A percentile compares a stretch with the other conserved stretches of the same genome.
Evolutionary conservation across 2,329 filamentous ascomycete genomes (phyloP).

Genomic region (Curvularia verruculosa): DNA sequence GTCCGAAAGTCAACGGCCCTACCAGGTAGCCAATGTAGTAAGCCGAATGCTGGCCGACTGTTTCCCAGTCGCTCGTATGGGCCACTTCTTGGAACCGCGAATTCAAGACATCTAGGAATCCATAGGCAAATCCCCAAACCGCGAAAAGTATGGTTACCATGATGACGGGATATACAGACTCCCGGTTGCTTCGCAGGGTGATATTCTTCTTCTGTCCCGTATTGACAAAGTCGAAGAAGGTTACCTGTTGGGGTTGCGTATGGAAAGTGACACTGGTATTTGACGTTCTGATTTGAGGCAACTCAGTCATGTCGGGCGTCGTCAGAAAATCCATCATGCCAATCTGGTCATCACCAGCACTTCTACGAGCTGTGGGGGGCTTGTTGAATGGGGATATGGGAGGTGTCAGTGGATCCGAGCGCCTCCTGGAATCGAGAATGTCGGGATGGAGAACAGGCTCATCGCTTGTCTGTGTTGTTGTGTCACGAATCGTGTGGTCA

Average conservation of each 20-base stretch:
- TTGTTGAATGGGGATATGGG: constrained; percentile 34
- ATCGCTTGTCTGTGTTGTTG: constrained; percentile 38
- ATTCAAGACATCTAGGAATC: constrained; percentile 82
- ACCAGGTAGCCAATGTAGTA: constrained; percentile 77
- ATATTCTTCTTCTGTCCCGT: constrained; percentile 71
- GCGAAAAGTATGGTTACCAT: constrained; percentile 84
- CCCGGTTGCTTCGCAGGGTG: constrained; percentile 65
- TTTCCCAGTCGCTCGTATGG: constrained; percentile 66
- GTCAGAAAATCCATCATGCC: constrained; percentile 62
- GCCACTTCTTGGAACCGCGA: constrained; percentile 69
- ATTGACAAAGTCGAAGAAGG: constrained; percentile 79
- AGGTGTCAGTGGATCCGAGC: constrained; percentile 28
- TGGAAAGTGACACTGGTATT: constrained; percentile 42
- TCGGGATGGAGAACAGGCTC: constrained; percentile 35
- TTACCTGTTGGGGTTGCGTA: constrained; percentile 44
- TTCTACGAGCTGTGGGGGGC: constrained; percentile 28
- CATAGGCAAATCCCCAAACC: constrained; percentile 90
- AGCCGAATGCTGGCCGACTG: constrained; percentile 69
- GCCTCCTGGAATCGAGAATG: constrained; percentile 28
- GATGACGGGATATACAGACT: constrained; percentile 73
- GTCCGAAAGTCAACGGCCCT: constrained; percentile 71
- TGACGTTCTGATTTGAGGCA: constrained; percentile 45
- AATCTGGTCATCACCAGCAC: constrained; percentile 41
- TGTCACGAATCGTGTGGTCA: constrained; percentile 49
- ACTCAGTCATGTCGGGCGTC: constrained; percentile 52